Conservation (phyloP, 2,329 filamentous ascomycete species). For the Beauveria sp. region DNA sequence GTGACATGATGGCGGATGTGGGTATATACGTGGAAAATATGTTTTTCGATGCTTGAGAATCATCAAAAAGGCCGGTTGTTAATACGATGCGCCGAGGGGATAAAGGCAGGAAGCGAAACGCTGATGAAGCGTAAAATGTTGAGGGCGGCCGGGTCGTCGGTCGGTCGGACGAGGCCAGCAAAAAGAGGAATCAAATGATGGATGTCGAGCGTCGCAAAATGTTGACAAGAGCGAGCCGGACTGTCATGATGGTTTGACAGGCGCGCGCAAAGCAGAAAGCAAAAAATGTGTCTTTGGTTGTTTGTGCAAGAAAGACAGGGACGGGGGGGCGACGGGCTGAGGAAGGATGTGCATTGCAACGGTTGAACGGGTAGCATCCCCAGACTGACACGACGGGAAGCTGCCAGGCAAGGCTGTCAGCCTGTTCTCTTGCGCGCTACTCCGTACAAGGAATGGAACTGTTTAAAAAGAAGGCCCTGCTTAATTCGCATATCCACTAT, state of each 20-base stretch:
- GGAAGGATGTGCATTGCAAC: neutral
- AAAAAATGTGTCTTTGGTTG: neutral
- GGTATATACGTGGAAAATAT: neutral
- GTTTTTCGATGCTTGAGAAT: no score
- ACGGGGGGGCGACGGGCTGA: neutral
- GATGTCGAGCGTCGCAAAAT: neutral
- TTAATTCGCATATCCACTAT: no score
- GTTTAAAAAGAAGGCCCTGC: no score
- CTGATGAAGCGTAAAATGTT: no score
- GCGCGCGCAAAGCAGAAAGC: neutral
- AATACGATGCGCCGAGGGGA: neutral
- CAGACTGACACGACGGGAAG: no score
- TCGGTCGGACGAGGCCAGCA: neutral
- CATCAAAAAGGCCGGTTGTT: neutral
- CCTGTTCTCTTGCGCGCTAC: no score
- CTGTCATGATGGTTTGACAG: neutral
- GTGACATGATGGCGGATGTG: neutral
- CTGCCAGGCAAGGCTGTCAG: no score
- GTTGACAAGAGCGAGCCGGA: neutral
- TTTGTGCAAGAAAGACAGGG: neutral
- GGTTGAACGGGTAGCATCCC: neutral
- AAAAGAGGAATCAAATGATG: neutral
- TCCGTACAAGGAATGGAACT: no score
- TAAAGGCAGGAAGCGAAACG: no score
- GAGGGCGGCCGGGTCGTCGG: neutral